Evolutionary conservation across 139 green algal genomes (phyloP).

Genomic region (Mychonastes homosphaera): DNA sequence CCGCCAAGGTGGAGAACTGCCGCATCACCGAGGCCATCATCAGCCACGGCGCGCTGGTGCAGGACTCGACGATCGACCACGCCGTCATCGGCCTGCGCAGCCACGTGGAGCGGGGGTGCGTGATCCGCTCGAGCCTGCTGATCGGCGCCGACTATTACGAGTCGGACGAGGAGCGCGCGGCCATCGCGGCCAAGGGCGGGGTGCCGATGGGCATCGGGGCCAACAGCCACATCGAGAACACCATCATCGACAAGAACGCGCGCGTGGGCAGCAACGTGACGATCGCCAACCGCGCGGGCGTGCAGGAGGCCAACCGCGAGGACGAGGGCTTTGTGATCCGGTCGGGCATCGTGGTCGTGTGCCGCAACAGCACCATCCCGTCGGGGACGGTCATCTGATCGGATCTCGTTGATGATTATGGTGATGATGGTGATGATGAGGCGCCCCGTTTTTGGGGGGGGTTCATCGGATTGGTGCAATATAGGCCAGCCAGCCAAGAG

Average conservation of each 20-base stretch:
- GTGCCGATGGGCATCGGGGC: conserved; percentile 91
- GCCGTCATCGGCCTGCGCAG: conserved; percentile 91
- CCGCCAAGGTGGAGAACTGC: conserved; percentile 80
- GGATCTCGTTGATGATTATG: too few relatives aligned
- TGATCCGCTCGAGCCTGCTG: conserved; percentile 59
- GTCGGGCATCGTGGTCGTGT: conserved; percentile 87
- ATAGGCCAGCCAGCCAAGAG: too few relatives aligned
- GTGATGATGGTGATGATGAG: too few relatives aligned
- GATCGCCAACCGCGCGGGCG: conserved; percentile 34
- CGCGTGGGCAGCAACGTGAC: conserved; percentile 66
- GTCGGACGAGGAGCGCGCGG: conserved; percentile 60
- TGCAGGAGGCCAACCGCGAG: conserved; percentile 81
- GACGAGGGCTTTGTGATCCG: conserved; percentile 89
- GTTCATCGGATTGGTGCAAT: too few relatives aligned
- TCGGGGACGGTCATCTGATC: conserved; percentile 72
- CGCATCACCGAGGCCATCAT: conserved; percentile 63
- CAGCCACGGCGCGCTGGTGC: conserved; percentile 66
- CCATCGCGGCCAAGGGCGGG: conserved; percentile 46
- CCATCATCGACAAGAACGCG: conserved; percentile 99
- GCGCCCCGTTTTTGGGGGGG: too few relatives aligned
- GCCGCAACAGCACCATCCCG: conserved; percentile 73
- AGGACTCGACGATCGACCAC: conserved; percentile 71
- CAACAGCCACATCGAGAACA: conserved; percentile 66
- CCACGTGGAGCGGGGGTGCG: conserved; percentile 49
- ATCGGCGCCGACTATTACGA: conserved; percentile 99